Evolutionary conservation across 345 rosid species (phyloP).

Genomic region (Lepidium aucheri): DNA sequence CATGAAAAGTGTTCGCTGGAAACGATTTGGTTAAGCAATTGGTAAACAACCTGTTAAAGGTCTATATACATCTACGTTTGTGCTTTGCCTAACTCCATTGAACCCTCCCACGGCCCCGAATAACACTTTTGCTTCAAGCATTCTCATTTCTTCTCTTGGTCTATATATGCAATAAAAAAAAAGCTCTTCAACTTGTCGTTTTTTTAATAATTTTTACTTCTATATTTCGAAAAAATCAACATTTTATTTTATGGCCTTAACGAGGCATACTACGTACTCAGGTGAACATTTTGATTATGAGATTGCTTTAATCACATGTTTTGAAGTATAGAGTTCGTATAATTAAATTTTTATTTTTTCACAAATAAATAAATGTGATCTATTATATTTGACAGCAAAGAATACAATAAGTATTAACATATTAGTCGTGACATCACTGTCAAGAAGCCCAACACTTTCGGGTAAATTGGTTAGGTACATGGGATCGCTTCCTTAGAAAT

Average conservation of each 20-base stretch:
- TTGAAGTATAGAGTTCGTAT: too few relatives aligned
- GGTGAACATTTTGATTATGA: not conserved
- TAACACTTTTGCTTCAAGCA: conserved; percentile 15
- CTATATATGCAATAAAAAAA: too few relatives aligned
- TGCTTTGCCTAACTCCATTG: not conserved
- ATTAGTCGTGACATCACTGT: not conserved
- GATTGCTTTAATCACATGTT: too few relatives aligned
- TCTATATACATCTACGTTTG: not conserved
- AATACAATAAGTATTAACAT: too few relatives aligned
- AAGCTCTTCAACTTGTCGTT: too few relatives aligned
- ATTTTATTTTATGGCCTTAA: not conserved
- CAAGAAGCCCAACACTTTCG: conserved; percentile 14
- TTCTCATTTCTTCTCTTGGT: not conserved
- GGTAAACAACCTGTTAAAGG: conserved; percentile 14
- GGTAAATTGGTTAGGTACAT: conserved; percentile 2
- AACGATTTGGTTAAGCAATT: conserved; percentile 6
- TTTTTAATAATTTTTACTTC: too few relatives aligned
- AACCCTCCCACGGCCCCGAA: not conserved
- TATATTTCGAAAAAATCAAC: too few relatives aligned
- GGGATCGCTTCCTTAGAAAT: conserved; percentile 12
- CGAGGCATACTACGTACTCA: not conserved
- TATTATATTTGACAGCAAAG: too few relatives aligned
- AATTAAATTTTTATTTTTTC: too few relatives aligned
- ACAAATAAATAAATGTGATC: too few relatives aligned
- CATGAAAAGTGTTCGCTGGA: not conserved